These are phyloP conservation scores for Fraxinus sp. DNA, from an alignment of 305 asterid species.

Conservation along the genomic window DNA sequence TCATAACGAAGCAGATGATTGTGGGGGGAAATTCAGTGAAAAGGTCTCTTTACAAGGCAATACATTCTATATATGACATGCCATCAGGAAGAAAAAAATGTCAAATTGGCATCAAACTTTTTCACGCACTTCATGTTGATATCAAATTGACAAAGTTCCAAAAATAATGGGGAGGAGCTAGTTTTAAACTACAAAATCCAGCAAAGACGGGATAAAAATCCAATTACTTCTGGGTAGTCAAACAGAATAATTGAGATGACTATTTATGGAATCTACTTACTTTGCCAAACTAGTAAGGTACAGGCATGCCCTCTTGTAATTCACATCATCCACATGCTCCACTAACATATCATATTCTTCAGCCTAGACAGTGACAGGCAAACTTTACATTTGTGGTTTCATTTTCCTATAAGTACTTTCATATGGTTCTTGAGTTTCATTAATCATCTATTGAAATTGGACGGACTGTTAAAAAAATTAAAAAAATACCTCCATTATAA, in stretches of 20 bases:
- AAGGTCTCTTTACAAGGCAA: not conserved
- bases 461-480: not conserved
- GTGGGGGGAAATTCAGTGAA: not conserved
- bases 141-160: not conserved
- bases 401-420: not conserved
- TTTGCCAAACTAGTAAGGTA: conserved; percentile 84
- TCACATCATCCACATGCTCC: conserved; percentile 69
- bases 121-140: not conserved
- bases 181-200: not conserved
- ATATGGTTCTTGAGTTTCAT: not conserved
- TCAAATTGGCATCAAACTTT: not conserved
- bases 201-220: not conserved
- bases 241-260: not conserved
- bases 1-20: not conserved
- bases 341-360: conserved; percentile 83
- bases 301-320: conserved; percentile 79
- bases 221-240: not conserved
- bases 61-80: not conserved
- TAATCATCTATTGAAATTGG: not conserved
- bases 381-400: not conserved
- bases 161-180: not conserved
- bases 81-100: not conserved
- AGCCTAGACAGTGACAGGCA: conserved; percentile 46
- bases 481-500: conserved; percentile 83
- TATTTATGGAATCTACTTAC: conserved; percentile 44